Base-by-base conservation (phyloP, 257 asterid species). In the Schizonepeta tenuifolia region DNA sequence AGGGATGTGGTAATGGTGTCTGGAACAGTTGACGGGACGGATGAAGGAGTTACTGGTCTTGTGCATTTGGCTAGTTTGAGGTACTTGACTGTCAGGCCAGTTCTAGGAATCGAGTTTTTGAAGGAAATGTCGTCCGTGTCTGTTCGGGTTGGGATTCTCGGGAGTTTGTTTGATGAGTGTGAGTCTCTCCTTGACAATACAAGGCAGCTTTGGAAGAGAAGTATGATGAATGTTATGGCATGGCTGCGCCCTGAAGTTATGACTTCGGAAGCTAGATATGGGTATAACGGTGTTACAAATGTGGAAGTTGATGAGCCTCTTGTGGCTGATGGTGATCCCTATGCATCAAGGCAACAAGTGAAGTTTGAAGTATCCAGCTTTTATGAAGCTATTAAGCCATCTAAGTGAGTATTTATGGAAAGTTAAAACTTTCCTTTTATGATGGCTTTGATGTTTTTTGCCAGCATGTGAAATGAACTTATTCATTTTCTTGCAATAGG, bases 361-460 rank as follows among this genome's bases (percentile, higher is more conserved):
- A 79, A 79, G 75, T 86, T 94, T 83, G 98, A 90, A 54, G 89
- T 86, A 67, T 83, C 95, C 70, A 78, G 92, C 67, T 90, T 94
- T 85, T 94, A 94, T 77, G 99, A 94, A 78, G 98, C 98, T 74
- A 90, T 94, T 80, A 94, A 86, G 80, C 98, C 96, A 66, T 86
- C 99, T 70, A 94, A 90, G 99, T 94, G 82, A 89, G 97, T 82
- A 43, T 12, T 72, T 18, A 1, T 46, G 67, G 79, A 26, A 66
- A 47, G 36, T 72, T 65, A 31, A 65, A 13, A 31, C 12, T 69
- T 61, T 28, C 72, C 24, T 59, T 33, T 17, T 69, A 35, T 62
- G 54, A 67, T 66, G 56, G 58, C 71, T 62, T 60, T 67, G 60
- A 49, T 15, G 74, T 60, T 63, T 28, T 3, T 28, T 3, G 33